Evolutionary conservation across 108 stramenopile genomes (phyloP).

Genomic region (Skeletonema menzelii): DNA sequence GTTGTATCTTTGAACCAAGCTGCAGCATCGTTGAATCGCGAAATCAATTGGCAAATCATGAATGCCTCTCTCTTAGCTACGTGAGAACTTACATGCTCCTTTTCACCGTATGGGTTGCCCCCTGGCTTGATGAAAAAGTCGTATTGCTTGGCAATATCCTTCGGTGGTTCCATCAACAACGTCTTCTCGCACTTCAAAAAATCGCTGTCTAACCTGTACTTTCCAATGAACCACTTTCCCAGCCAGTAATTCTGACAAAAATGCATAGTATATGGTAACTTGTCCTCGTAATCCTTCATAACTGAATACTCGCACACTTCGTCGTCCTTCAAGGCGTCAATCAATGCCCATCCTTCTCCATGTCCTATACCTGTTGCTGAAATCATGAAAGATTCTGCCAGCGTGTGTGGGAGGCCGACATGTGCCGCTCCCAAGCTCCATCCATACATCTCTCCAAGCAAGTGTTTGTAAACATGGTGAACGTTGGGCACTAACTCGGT

Average conservation of each 20-base stretch:
- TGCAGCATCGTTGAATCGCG: conserved; percentile 73
- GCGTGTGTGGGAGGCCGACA: conserved; percentile 55
- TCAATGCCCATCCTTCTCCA: conserved; percentile 67
- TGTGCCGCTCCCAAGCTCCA: conserved; percentile 88
- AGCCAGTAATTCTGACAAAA: conserved; percentile 60
- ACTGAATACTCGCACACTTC: conserved; percentile 55
- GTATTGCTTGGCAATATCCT: conserved; percentile 54
- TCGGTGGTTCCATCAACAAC: conserved; percentile 65
- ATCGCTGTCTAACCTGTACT: conserved; percentile 71
- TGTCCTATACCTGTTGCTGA: conserved; percentile 49
- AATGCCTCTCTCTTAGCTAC: conserved; percentile 62
- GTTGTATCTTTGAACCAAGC: conserved; percentile 72
- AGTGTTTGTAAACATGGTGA: conserved; percentile 61
- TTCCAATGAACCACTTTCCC: conserved; percentile 74
- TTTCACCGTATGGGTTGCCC: conserved; percentile 35
- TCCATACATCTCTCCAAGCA: conserved; percentile 93
- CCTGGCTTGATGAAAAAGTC: conserved; percentile 57
- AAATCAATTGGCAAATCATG: conserved; percentile 74
- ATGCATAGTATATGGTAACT: conserved; percentile 56
- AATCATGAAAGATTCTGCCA: conserved; percentile 75
- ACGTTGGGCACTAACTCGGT: conserved; percentile 65
- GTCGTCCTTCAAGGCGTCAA: conserved; percentile 41
- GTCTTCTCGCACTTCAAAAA: conserved; percentile 72
- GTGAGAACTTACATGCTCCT: conserved; percentile 17
- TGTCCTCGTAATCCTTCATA: conserved; percentile 27